Evolutionary conservation across 2,329 filamentous ascomycete species (phyloP).

Genomic region (Pseudogymnoascus sp.): DNA sequence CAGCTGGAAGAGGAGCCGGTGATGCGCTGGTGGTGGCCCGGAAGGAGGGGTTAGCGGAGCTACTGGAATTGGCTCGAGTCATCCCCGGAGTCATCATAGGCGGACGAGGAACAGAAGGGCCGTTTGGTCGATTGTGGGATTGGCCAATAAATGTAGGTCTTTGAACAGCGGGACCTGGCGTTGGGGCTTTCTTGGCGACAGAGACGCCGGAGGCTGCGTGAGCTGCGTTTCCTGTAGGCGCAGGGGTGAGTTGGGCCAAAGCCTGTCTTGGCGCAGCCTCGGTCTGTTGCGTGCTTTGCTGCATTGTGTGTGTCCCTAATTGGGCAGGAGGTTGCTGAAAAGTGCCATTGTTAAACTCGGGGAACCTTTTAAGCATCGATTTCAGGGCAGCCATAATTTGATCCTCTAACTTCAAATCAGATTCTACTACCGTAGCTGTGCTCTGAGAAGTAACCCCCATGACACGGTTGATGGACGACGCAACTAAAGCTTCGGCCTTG

Average conservation of each 20-base stretch:
- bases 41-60: conserved; percentile 16
- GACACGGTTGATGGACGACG: conserved; percentile 27
- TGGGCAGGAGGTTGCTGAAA: conserved; percentile 13
- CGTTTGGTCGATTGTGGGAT: conserved; percentile 19
- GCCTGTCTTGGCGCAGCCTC: conserved; percentile 1
- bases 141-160: conserved; percentile 25
- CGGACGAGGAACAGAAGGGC: conserved; percentile 23
- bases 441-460: conserved; percentile 22
- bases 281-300: conserved; percentile 11
- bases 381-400: conserved; percentile 24
- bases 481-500: conserved; percentile 24
- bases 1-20: conserved; percentile 21
- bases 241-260: not conserved
- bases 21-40: conserved; percentile 14
- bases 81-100: conserved; percentile 25
- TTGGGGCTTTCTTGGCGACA: conserved; percentile 14
- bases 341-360: conserved; percentile 15
- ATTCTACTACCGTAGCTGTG: conserved; percentile 15
- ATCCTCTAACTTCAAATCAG: conserved; percentile 19
- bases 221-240: conserved; percentile 8
- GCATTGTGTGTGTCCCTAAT: conserved; percentile 11
- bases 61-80: conserved; percentile 21
- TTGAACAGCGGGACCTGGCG: conserved; percentile 19
- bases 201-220: conserved; percentile 14
- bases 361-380: conserved; percentile 22